Base-by-base conservation (phyloP, 345 rosid genomes). In the Gossypium sturtianum region DNA sequence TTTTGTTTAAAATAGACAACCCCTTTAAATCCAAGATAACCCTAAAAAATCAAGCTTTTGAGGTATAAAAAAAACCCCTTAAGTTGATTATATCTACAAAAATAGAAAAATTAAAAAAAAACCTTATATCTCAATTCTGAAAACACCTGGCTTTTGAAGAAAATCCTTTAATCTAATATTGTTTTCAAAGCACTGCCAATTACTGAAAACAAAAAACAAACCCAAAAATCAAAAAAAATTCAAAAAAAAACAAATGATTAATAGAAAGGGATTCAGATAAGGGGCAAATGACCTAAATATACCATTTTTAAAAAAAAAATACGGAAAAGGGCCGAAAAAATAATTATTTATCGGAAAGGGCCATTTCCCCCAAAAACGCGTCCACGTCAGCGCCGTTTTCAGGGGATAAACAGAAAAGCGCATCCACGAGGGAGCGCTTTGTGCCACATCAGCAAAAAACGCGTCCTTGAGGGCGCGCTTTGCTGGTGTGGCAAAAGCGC, bases 231-330 rank as follows among this genome's bases (percentile, higher is more conserved):
- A 77, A 45, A 78, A 78, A 79, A 78, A 25, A 0, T 2, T 25
- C 85, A 91, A 29, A 29, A 2, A 27, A 0, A 92, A 87, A 85
- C 92, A 86, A 93, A 80, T 87, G 86, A 88, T 88, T 84, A 57
- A 81, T 92, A 89, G 97, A 87, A 90, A 82, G 90, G 86, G 90
- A 86, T 86, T 83, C 87, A 84, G 89, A 84, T 87, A 84, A 85
- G 86, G n/a, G n/a, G n/a, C n/a, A n/a, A n/a, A n/a, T n/a, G n/a
- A n/a, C n/a, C n/a, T n/a, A n/a, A n/a, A n/a, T n/a, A n/a, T n/a
- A n/a, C n/a, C n/a, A n/a, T n/a, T n/a, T n/a, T n/a, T n/a, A n/a
- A n/a, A n/a, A n/a, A n/a, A n/a, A n/a, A n/a, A n/a, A n/a, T n/a
- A n/a, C n/a, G n/a, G n/a, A n/a, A n/a, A n/a, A n/a, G n/a, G n/a